These are phyloP conservation scores for Lipomyces spencermartinsiae DNA, from an alignment of 805 yeast genomes.

Conservation along the genomic window DNA sequence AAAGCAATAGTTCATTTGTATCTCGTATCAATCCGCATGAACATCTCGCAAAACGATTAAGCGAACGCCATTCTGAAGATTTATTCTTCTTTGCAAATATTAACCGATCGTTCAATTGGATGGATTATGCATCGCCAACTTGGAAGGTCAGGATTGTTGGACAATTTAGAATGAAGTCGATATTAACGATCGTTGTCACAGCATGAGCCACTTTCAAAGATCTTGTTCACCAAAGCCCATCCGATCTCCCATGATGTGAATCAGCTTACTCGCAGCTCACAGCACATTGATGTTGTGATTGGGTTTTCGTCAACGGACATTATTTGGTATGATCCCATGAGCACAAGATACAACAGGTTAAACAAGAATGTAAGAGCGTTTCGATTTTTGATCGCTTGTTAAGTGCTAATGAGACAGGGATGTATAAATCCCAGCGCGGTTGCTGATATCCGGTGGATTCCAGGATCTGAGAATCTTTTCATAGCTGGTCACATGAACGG, in stretches of 20 bases:
- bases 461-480: constrained; percentile 52
- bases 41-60: constrained; percentile 43
- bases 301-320: constrained; percentile 76
- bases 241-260: constrained; percentile 51
- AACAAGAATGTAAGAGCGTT: constrained; percentile 50
- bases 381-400: not conserved
- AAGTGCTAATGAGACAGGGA: constrained; percentile 42
- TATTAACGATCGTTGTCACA: constrained; percentile 12
- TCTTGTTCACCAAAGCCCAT: constrained; percentile 49
- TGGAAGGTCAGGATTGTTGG: constrained; percentile 10
- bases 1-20: constrained; percentile 50
- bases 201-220: constrained; percentile 50
- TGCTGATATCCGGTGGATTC: constrained; percentile 56
- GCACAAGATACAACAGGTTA: constrained; percentile 57
- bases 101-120: constrained; percentile 47
- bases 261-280: constrained; percentile 42
- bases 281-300: constrained; percentile 56
- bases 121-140: constrained; percentile 42
- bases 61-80: constrained; percentile 43
- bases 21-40: constrained; percentile 49
- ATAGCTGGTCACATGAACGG: constrained; percentile 71
- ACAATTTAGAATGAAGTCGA: not conserved
- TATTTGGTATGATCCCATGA: constrained; percentile 62
- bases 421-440: constrained; percentile 53
- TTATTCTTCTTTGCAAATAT: constrained; percentile 47